A percentile compares a stretch with the other conserved stretches of the same genome.
These are phyloP conservation scores for Lipomyces chichibuensis DNA, from an alignment of 805 yeast species.

Conservation along the genomic window DNA sequence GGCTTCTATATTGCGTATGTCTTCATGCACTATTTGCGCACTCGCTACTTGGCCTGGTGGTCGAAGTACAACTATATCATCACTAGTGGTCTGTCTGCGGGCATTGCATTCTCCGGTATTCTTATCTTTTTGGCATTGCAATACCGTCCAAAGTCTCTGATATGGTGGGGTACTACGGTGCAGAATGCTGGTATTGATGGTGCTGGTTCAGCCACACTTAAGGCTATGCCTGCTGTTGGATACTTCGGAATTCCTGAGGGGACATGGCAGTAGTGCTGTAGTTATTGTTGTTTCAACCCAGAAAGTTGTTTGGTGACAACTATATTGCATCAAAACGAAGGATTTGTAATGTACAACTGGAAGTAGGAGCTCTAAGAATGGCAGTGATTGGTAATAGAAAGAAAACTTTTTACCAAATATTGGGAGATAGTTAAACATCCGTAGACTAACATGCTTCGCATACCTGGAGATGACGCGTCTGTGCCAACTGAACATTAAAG, in stretches of 20 bases:
- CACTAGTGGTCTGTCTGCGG: constrained; percentile 66
- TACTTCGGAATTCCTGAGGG: constrained; percentile 12
- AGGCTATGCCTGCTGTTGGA: constrained; percentile 11
- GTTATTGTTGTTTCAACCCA: background rate
- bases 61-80: constrained; percentile 52
- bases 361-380: too few relatives aligned
- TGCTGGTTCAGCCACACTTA: constrained; percentile 5
- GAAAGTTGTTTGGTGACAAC: too few relatives aligned
- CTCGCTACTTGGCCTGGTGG: constrained; percentile 17
- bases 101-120: constrained; percentile 64
- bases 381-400: too few relatives aligned
- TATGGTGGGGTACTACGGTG: constrained; percentile 67
- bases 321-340: too few relatives aligned
- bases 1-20: constrained; percentile 48
- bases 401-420: too few relatives aligned
- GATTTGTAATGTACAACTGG: too few relatives aligned
- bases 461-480: too few relatives aligned
- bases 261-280: background rate
- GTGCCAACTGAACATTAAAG: too few relatives aligned
- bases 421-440: too few relatives aligned
- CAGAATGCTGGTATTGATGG: constrained; percentile 14
- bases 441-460: too few relatives aligned
- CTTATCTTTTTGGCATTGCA: constrained; percentile 57
- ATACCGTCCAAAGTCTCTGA: constrained; percentile 46
- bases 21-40: constrained; percentile 11